phyloP scores from a whole-genome alignment of 2,329 filamentous ascomycete genomes.

The Colletotrichum brevisporum region DNA sequence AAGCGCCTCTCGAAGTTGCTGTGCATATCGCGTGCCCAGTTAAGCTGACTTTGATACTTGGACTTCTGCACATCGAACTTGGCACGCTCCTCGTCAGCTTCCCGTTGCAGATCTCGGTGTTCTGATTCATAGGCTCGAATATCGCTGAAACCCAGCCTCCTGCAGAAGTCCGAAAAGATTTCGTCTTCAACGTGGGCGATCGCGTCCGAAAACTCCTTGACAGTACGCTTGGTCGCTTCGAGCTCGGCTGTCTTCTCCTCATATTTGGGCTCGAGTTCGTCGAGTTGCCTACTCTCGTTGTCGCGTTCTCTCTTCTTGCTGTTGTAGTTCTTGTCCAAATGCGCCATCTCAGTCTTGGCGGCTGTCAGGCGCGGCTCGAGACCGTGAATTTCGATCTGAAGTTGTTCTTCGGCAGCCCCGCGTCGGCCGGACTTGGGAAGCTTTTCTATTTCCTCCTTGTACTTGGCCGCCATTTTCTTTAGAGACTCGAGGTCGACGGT shows the following conservation, averaged over 20 bases:
- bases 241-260: slow-evolving; percentile 79
- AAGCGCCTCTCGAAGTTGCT: slow-evolving; percentile 77
- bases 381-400: slow-evolving; percentile 84
- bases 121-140: slow-evolving; percentile 95
- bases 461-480: slow-evolving; percentile 80
- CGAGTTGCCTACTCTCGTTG: slow-evolving; percentile 79
- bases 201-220: slow-evolving; percentile 69
- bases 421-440: slow-evolving; percentile 85
- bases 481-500: slow-evolving; percentile 90
- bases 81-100: slow-evolving; percentile 87
- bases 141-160: slow-evolving; percentile 86
- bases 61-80: slow-evolving; percentile 90
- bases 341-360: slow-evolving; percentile 81
- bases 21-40: slow-evolving; percentile 68
- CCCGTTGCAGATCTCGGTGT: slow-evolving; percentile 92
- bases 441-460: slow-evolving; percentile 82
- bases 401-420: slow-evolving; percentile 81
- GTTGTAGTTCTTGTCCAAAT: slow-evolving; percentile 84
- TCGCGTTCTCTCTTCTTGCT: slow-evolving; percentile 88
- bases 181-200: slow-evolving; percentile 89
- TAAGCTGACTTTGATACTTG: slow-evolving; percentile 74
- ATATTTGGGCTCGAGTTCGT: slow-evolving; percentile 83
- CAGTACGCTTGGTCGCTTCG: slow-evolving; percentile 66
- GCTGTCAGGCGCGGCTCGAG: slow-evolving; percentile 83
- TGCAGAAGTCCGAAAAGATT: slow-evolving; percentile 88